Conservation (phyloP, 1,139 yeast species). For the Yamadazyma oceani region DNA sequence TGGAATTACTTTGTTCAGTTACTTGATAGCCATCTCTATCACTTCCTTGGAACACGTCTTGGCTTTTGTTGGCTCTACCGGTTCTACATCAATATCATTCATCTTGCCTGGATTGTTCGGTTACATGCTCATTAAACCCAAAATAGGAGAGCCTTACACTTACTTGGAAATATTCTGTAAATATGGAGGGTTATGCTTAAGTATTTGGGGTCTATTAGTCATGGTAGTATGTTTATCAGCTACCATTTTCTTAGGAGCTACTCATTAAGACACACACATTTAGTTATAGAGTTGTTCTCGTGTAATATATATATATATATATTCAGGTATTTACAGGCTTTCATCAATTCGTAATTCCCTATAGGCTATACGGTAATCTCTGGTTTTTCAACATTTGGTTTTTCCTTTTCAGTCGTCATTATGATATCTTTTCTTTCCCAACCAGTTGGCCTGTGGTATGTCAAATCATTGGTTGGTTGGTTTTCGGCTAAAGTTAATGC, state of each 20-base stretch:
- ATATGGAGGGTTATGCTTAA: constrained; percentile 58
- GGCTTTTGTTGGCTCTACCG: constrained; percentile 94
- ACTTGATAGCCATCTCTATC: constrained; percentile 73
- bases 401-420: too few relatives aligned
- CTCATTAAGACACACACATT: constrained; percentile 26
- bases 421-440: constrained; percentile 62
- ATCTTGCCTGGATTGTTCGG: constrained; percentile 92
- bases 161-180: constrained; percentile 46
- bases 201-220: constrained; percentile 75
- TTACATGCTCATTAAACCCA: constrained; percentile 58
- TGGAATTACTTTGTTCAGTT: constrained; percentile 59
- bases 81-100: constrained; percentile 90
- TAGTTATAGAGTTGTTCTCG: background rate
- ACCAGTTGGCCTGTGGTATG: constrained; percentile 48
- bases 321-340: too few relatives aligned
- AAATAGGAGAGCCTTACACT: constrained; percentile 36
- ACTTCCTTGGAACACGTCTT: constrained; percentile 80
- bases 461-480: constrained; percentile 58
- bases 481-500: constrained; percentile 51
- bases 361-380: too few relatives aligned
- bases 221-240: constrained; percentile 79
- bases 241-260: constrained; percentile 64
- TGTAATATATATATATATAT: background rate
- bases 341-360: too few relatives aligned
- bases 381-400: background rate